Evolutionary conservation across 768 basidiomycete genomes (phyloP).

Genomic region (Naematelia encephala): DNA sequence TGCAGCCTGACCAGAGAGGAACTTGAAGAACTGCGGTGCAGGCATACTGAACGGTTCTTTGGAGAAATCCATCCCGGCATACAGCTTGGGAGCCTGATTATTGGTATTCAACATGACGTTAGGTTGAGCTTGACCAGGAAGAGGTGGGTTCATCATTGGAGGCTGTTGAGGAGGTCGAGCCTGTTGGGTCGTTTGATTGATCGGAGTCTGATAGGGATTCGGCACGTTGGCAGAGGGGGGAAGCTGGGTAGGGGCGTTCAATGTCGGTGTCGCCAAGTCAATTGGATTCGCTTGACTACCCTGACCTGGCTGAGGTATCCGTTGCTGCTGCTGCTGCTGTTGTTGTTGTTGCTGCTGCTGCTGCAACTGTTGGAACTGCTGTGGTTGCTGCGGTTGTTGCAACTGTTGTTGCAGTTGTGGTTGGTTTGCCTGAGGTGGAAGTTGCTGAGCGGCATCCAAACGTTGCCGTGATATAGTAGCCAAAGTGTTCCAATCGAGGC

Average conservation of each 20-base stretch:
- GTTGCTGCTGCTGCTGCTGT: constrained; percentile 17
- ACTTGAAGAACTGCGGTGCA: constrained; percentile 14
- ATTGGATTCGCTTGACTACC: constrained; percentile 34
- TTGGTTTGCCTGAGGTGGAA: neutral
- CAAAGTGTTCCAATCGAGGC: neutral
- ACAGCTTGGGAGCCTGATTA: neutral
- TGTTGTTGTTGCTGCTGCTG: constrained; percentile 10
- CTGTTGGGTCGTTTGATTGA: constrained; percentile 3
- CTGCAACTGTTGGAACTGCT: constrained; percentile 4
- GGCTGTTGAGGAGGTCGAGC: constrained; percentile 4
- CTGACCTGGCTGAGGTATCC: neutral
- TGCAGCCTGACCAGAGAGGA: constrained; percentile 5
- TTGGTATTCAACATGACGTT: neutral
- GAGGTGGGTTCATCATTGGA: neutral
- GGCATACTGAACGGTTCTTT: constrained; percentile 16
- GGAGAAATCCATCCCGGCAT: constrained; percentile 21
- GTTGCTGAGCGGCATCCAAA: constrained; percentile 6
- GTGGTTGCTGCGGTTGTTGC: constrained; percentile 14
- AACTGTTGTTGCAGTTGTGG: constrained; percentile 15
- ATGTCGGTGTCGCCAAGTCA: constrained; percentile 31
- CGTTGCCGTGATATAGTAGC: neutral
- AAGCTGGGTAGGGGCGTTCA: neutral
- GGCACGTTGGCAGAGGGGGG: neutral
- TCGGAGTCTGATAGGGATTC: neutral
- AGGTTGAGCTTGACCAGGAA: constrained; percentile 9